phyloP scores from a whole-genome alignment of 164 flowering plant species.

The Akebia trifoliata region DNA sequence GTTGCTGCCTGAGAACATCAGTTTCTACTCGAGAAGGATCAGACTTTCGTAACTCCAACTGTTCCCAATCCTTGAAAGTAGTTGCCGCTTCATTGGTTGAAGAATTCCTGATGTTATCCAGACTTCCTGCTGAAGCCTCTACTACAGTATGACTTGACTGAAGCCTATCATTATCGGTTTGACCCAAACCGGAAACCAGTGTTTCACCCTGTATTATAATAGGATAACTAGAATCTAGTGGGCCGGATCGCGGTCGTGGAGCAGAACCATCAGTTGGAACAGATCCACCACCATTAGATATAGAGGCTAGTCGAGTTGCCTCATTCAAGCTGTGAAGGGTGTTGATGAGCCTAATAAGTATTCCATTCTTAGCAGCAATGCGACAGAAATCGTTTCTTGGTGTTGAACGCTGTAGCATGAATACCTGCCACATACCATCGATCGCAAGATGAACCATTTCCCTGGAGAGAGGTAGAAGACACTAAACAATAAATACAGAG shows the following conservation, averaged over 20 bases:
- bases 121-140: slow-evolving; percentile 33
- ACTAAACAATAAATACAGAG: slow-evolving; percentile 6
- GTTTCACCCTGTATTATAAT: slow-evolving; percentile 37
- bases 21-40: slow-evolving; percentile 50
- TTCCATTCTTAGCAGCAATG: slow-evolving; percentile 96
- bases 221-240: slow-evolving; percentile 49
- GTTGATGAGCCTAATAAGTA: slow-evolving; percentile 82
- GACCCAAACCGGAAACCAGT: slow-evolving; percentile 38
- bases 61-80: slow-evolving; percentile 42
- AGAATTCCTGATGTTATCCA: slow-evolving; percentile 34
- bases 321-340: slow-evolving; percentile 96
- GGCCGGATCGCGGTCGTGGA: slow-evolving; percentile 72
- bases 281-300: slow-evolving; percentile 54
- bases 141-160: slow-evolving; percentile 32
- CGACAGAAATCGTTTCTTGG: slow-evolving; percentile 95
- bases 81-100: slow-evolving; percentile 35
- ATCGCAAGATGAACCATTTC: slow-evolving; percentile 99
- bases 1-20: slow-evolving; percentile 53
- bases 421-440: slow-evolving; percentile 99
- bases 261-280: slow-evolving; percentile 46
- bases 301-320: slow-evolving; percentile 85
- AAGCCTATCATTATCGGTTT: slow-evolving; percentile 48
- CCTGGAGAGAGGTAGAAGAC: slow-evolving; percentile 43
- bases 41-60: slow-evolving; percentile 42
- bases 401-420: slow-evolving; percentile 88